A percentile compares a stretch with the other conserved stretches of the same genome.
Evolutionary conservation across 2,329 filamentous ascomycete species (phyloP).

Genomic region (Cucurbitaria berberidis): DNA sequence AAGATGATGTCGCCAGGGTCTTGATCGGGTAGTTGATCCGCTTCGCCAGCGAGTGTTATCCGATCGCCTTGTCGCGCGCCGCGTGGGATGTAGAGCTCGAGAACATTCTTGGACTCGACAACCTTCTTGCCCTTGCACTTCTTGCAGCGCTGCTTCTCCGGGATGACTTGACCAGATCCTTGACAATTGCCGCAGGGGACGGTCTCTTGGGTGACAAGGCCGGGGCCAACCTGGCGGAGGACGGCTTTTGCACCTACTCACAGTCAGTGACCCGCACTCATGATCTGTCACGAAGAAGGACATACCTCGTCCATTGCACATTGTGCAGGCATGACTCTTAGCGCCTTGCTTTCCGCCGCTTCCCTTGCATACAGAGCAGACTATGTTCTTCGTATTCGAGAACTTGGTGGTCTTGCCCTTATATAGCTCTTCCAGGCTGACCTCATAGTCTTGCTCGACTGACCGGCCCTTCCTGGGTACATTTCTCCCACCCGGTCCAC

Average conservation of each 20-base stretch:
- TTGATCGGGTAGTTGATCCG: slow-evolving; percentile 88
- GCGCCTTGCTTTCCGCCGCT: slow-evolving; percentile 90
- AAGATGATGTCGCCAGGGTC: slow-evolving; percentile 94
- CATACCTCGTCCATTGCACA: slow-evolving; percentile 78
- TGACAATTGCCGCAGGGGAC: slow-evolving; percentile 82
- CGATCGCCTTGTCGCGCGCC: slow-evolving; percentile 81
- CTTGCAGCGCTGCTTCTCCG: slow-evolving; percentile 97
- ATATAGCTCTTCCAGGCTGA: slow-evolving; percentile 92
- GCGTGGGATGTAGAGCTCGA: slow-evolving; percentile 94
- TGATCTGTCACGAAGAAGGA: neutral
- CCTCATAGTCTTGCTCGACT: slow-evolving; percentile 90
- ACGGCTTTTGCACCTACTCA: slow-evolving; percentile 70
- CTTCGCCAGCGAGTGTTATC: slow-evolving; percentile 90
- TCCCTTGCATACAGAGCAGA: slow-evolving; percentile 87
- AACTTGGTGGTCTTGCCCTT: slow-evolving; percentile 99
- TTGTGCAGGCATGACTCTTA: slow-evolving; percentile 80
- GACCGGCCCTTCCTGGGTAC: slow-evolving; percentile 73
- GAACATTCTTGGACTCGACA: slow-evolving; percentile 85
- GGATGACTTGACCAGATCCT: slow-evolving; percentile 84
- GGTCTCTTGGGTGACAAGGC: slow-evolving; percentile 79
- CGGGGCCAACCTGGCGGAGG: slow-evolving; percentile 83
- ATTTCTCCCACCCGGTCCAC: slow-evolving; percentile 57
- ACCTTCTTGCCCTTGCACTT: slow-evolving; percentile 96
- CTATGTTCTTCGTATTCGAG: slow-evolving; percentile 89
- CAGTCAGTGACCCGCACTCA: slow-evolving; percentile 12